Conservation (phyloP, 176 grass and related monocot species). For the Canna indica region DNA sequence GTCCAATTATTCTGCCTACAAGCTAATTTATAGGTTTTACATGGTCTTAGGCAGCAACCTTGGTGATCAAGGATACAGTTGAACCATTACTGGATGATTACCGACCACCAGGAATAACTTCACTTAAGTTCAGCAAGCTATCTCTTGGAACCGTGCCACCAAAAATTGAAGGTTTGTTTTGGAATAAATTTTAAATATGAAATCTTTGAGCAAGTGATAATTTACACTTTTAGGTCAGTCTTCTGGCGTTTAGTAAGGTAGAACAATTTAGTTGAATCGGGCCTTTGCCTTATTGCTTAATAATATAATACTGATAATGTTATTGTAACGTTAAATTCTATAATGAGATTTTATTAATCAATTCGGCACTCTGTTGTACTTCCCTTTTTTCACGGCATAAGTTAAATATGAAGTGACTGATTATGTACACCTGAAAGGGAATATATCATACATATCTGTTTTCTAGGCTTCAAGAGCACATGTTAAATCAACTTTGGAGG, state of each 20-base stretch:
- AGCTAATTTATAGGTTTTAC: conserved; percentile 22
- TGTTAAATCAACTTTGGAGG: background rate
- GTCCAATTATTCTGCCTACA: conserved; percentile 19
- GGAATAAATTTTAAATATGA: background rate
- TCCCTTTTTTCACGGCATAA: background rate
- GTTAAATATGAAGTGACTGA: background rate
- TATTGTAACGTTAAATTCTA: background rate
- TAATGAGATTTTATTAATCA: background rate
- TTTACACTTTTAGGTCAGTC: background rate
- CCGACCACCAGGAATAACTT: conserved; percentile 70
- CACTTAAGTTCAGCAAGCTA: conserved; percentile 86
- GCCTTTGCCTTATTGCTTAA: background rate
- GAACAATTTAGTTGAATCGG: background rate
- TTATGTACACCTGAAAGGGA: background rate
- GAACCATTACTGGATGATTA: conserved; percentile 88
- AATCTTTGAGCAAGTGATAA: background rate
- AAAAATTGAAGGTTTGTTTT: conserved; percentile 87
- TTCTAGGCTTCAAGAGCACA: background rate
- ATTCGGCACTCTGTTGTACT: background rate
- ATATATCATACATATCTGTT: background rate
- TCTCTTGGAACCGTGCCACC: conserved; percentile 76
- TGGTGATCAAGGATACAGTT: conserved; percentile 85
- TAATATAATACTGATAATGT: background rate
- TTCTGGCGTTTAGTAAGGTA: background rate
- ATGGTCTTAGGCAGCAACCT: conserved; percentile 66